These are phyloP conservation scores for Porcisia deanei DNA, from an alignment of 208 protist genomes.

Conservation along the genomic window DNA sequence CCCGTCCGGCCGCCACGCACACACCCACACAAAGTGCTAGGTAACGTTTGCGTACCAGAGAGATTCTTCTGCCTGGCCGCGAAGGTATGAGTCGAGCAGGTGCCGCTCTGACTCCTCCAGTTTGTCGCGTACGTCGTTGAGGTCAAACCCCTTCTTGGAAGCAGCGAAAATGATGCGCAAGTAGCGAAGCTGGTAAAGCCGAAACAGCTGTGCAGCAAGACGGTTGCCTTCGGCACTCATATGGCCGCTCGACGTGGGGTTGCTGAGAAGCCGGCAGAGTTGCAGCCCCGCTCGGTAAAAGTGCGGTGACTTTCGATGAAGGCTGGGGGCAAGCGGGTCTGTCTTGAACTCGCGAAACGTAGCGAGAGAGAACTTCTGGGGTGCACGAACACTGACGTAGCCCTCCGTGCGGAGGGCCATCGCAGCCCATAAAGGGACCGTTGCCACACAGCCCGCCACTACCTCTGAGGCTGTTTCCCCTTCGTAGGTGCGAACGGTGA, in stretches of 20 bases:
- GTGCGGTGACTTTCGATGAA: slow-evolving; percentile 63
- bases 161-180: slow-evolving; percentile 67
- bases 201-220: slow-evolving; percentile 73
- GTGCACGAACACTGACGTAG: slow-evolving; percentile 51
- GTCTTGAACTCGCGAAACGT: slow-evolving; percentile 84
- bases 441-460: slow-evolving; percentile 43
- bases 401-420: slow-evolving; percentile 48
- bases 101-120: slow-evolving; percentile 64
- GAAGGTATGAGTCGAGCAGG: slow-evolving; percentile 56
- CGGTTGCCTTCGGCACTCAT: slow-evolving; percentile 61
- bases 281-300: slow-evolving; percentile 68
- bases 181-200: slow-evolving; percentile 77
- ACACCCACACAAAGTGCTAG: slow-evolving; percentile 2
- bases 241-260: slow-evolving; percentile 36
- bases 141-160: slow-evolving; percentile 73
- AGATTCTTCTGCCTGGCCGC: slow-evolving; percentile 43
- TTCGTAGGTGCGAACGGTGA: slow-evolving; percentile 42
- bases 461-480: slow-evolving; percentile 51
- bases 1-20: neutral
- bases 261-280: slow-evolving; percentile 53
- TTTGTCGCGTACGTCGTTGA: slow-evolving; percentile 69
- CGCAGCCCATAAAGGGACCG: slow-evolving; percentile 70
- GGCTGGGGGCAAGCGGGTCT: slow-evolving; percentile 64
- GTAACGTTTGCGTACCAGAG: slow-evolving; percentile 40
- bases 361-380: slow-evolving; percentile 51